Conservation (phyloP, 768 basidiomycete species). For the Panaeolus cyanescens region DNA sequence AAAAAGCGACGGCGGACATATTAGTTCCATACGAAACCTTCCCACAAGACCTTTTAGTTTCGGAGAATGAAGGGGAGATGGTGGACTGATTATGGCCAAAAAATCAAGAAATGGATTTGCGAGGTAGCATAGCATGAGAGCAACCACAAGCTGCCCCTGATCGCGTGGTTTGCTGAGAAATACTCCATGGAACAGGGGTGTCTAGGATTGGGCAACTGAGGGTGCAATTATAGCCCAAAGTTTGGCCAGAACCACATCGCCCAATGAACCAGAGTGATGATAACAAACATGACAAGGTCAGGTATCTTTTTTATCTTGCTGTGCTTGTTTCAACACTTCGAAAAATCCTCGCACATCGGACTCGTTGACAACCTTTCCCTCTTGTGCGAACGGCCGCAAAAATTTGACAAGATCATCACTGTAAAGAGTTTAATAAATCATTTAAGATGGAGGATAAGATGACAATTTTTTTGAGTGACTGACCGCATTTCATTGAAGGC, state of each 20-base stretch:
- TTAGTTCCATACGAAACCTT: background rate
- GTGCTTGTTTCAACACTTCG: slow-evolving; percentile 36
- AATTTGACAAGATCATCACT: slow-evolving; percentile 75
- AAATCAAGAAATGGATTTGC: background rate
- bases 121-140: background rate
- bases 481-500: slow-evolving; percentile 87
- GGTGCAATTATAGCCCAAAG: background rate
- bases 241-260: background rate
- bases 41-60: background rate
- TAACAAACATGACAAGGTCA: background rate
- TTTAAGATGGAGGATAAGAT: background rate
- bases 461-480: slow-evolving; percentile 17
- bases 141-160: background rate
- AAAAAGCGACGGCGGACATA: background rate
- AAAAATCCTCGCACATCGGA: slow-evolving; percentile 72
- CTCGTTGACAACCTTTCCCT: slow-evolving; percentile 74
- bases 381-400: slow-evolving; percentile 77
- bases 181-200: background rate
- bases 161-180: background rate
- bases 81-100: background rate
- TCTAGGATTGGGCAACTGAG: background rate
- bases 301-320: background rate
- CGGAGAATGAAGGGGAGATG: background rate
- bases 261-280: background rate
- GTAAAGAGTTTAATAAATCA: background rate